A percentile compares a stretch with the other conserved stretches of the same genome.
Conservation (phyloP, 257 asterid species). For the Forsythia suspensa region DNA sequence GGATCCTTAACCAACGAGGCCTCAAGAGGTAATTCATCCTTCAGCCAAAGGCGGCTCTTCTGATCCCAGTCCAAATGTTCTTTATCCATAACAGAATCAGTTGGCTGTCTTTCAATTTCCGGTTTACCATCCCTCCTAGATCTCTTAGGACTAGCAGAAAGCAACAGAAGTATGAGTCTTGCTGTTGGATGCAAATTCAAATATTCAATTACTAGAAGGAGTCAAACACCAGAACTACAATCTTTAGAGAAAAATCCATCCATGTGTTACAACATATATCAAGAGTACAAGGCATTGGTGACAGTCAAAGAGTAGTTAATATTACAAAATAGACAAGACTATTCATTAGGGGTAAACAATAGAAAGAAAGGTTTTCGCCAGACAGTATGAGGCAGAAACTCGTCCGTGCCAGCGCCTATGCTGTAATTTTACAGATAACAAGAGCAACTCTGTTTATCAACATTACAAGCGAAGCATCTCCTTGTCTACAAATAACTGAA, state of each 20-base stretch:
- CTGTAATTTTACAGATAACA: background rate
- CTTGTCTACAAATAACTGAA: background rate
- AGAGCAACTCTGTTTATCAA: background rate
- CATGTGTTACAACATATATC: background rate
- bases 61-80: constrained; percentile 42
- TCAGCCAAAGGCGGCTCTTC: constrained; percentile 43
- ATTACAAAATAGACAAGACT: background rate
- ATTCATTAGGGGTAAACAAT: no score
- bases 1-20: constrained; percentile 34
- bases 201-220: background rate
- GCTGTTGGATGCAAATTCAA: background rate
- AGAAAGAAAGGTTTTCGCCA: background rate
- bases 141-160: constrained; percentile 76
- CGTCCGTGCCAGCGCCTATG: background rate
- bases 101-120: constrained; percentile 47
- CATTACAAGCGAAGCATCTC: background rate
- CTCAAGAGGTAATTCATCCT: constrained; percentile 57
- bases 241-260: background rate
- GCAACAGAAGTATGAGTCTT: constrained; percentile 13
- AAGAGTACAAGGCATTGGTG: background rate
- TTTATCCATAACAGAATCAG: constrained; percentile 30
- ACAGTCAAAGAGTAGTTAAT: background rate
- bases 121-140: constrained; percentile 68
- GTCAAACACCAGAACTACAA: background rate
- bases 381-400: background rate